These are phyloP conservation scores for Pleurostoma richardsiae DNA, from an alignment of 2,329 filamentous ascomycete genomes.

Conservation along the genomic window DNA sequence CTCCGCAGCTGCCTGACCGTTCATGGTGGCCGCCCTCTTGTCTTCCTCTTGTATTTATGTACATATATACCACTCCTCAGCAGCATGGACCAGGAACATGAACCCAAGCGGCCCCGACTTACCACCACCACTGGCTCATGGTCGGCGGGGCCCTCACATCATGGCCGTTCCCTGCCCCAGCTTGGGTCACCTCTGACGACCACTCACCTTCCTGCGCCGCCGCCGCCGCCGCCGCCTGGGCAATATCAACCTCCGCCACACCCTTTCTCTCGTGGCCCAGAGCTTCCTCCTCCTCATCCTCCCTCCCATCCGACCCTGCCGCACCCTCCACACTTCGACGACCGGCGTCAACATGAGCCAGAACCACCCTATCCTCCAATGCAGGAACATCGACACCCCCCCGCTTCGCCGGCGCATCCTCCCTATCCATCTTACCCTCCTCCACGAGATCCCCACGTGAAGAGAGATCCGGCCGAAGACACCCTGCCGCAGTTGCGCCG, in stretches of 20 bases:
- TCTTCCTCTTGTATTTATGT: slow-evolving; percentile 23
- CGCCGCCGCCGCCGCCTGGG: slow-evolving; percentile 27
- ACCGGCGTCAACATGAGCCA: slow-evolving; percentile 33
- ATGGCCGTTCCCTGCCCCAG: slow-evolving; percentile 42
- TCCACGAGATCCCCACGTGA: slow-evolving; percentile 47
- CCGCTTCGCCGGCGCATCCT: slow-evolving; percentile 22
- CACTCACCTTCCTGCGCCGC: slow-evolving; percentile 22
- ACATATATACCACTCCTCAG: slow-evolving; percentile 32
- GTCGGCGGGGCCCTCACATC: slow-evolving; percentile 41
- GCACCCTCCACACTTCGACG: slow-evolving; percentile 12
- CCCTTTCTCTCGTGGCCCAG: slow-evolving; percentile 30
- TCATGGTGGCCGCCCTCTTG: slow-evolving; percentile 12
- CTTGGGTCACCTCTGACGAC: slow-evolving; percentile 29
- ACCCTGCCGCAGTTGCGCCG: slow-evolving; percentile 37
- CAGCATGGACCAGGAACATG: slow-evolving; percentile 57
- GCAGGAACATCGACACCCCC: slow-evolving; percentile 45
- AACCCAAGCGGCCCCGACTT: slow-evolving; percentile 56
- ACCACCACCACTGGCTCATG: slow-evolving; percentile 34
- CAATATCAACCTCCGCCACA: slow-evolving; percentile 30
- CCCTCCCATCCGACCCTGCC: slow-evolving; percentile 5
- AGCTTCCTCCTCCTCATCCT: slow-evolving; percentile 24
- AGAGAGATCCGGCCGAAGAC: slow-evolving; percentile 50
- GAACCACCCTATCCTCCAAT: slow-evolving; percentile 45
- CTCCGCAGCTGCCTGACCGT: slow-evolving; percentile 25
- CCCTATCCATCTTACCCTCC: slow-evolving; percentile 29